Evolutionary conservation across 2,329 filamentous ascomycete genomes (phyloP).

Genomic region (Calycina marina): DNA sequence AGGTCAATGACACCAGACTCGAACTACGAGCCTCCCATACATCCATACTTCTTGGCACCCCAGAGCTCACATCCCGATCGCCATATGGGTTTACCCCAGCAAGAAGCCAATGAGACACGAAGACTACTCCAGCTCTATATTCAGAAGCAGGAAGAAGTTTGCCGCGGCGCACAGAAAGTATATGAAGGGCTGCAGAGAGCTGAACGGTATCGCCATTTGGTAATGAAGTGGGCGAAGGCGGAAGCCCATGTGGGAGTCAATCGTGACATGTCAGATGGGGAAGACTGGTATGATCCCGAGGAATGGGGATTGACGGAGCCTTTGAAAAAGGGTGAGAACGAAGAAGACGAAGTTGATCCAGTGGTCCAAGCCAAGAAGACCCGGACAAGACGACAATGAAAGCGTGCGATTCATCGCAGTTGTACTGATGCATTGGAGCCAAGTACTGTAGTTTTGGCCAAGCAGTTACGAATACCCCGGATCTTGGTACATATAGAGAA

Average conservation of each 20-base stretch:
- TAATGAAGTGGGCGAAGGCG: constrained; percentile 63
- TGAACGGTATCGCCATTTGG: constrained; percentile 55
- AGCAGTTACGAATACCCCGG: too few species aligned
- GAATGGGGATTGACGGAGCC: constrained; percentile 64
- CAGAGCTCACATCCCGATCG: constrained; percentile 46
- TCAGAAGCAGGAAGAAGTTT: constrained; percentile 76
- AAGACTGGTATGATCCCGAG: constrained; percentile 78
- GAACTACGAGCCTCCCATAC: constrained; percentile 41
- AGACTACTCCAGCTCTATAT: constrained; percentile 61
- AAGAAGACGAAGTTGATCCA: constrained; percentile 66
- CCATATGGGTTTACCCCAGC: constrained; percentile 55
- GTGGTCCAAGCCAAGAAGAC: constrained; percentile 34
- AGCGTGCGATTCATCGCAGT: too few species aligned
- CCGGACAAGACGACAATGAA: constrained; percentile 26
- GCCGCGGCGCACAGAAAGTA: constrained; percentile 52
- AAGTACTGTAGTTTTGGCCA: neutral
- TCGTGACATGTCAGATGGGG: constrained; percentile 66
- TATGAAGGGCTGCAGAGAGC: constrained; percentile 59
- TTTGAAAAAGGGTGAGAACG: constrained; percentile 67
- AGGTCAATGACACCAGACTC: constrained; percentile 28
- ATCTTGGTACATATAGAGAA: too few species aligned
- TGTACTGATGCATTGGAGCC: too few species aligned
- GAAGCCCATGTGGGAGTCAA: constrained; percentile 55
- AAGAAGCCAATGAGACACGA: constrained; percentile 66
- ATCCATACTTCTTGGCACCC: constrained; percentile 61